Evolutionary conservation across 192 early-diverging fungal species (phyloP).

Genomic region (Coemansia sp.): DNA sequence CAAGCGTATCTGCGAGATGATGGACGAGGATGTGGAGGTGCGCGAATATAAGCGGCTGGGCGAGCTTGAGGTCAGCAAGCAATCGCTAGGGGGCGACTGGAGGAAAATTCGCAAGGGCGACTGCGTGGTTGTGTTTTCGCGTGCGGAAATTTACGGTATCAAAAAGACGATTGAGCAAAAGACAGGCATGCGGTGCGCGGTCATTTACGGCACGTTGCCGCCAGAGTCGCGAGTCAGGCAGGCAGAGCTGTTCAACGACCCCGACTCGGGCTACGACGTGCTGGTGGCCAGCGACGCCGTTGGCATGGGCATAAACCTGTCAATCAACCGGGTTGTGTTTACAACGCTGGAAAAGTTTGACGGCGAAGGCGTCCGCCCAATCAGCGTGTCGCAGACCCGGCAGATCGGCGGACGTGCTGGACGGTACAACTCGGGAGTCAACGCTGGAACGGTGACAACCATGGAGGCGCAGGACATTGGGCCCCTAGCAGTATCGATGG

Average conservation of each 20-base stretch:
- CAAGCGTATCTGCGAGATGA: conserved; percentile 61
- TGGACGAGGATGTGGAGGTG: conserved; percentile 80
- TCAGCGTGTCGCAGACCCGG: conserved; percentile 79
- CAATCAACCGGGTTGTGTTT: conserved; percentile 89
- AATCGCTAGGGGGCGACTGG: conserved; percentile 58
- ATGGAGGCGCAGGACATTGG: conserved; percentile 16
- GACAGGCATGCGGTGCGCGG: conserved; percentile 77
- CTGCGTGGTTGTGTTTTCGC: conserved; percentile 87
- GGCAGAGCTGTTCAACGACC: conserved; percentile 89
- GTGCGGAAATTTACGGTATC: conserved; percentile 73
- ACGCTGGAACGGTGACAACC: conserved; percentile 70
- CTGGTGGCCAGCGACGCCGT: conserved; percentile 95
- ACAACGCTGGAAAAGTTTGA: conserved; percentile 77
- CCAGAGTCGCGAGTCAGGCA: conserved; percentile 89
- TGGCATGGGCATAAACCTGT: conserved; percentile 97
- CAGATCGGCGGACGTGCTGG: conserved; percentile 95
- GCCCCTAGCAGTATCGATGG: conserved; percentile 20
- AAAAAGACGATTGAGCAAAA: conserved; percentile 74
- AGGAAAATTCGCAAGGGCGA: conserved; percentile 73
- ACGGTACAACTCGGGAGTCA: conserved; percentile 70
- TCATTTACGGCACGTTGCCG: conserved; percentile 92
- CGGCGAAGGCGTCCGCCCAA: conserved; percentile 51
- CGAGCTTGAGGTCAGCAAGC: conserved; percentile 54
- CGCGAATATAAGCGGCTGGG: conserved; percentile 79
- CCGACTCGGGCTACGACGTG: conserved; percentile 69